Evolutionary conservation across 805 yeast genomes (phyloP).

Genomic region (Saccharomycopsis fermentans): DNA sequence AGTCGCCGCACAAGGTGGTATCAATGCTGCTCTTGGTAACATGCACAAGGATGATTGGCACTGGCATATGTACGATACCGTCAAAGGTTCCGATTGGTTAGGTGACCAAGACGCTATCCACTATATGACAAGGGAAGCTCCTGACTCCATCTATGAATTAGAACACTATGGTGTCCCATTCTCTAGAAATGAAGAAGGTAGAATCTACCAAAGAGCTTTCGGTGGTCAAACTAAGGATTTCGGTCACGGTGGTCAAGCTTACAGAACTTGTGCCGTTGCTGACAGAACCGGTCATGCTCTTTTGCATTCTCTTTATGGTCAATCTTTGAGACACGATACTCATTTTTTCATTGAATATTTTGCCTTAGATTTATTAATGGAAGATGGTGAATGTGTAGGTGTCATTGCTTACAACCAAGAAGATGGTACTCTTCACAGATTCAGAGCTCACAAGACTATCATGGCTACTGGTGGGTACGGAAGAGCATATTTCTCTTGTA

Average conservation of each 20-base stretch:
- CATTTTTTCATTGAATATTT: constrained; percentile 97
- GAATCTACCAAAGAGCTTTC: constrained; percentile 96
- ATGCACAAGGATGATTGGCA: constrained; percentile 99
- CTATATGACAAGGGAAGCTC: constrained; percentile 98
- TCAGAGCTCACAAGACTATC: constrained; percentile 92
- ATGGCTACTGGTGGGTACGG: constrained; percentile 99
- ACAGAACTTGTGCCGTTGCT: constrained; percentile 98
- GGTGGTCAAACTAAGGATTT: constrained; percentile 95
- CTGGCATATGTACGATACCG: constrained; percentile 99
- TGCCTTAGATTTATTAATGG: constrained; percentile 88
- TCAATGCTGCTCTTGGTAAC: constrained; percentile 96
- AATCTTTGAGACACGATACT: constrained; percentile 91
- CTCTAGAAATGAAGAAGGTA: constrained; percentile 92
- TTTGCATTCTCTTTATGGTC: constrained; percentile 92
- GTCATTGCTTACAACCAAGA: constrained; percentile 96
- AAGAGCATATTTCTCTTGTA: constrained; percentile 96
- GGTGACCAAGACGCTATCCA: constrained; percentile 99
- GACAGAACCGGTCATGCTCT: constrained; percentile 98
- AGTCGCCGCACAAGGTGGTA: constrained; percentile 99
- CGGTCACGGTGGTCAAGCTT: constrained; percentile 99
- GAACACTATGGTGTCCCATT: constrained; percentile 99
- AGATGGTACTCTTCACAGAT: constrained; percentile 97
- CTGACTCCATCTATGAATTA: constrained; percentile 86
- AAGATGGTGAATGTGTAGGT: constrained; percentile 94
- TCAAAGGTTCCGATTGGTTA: constrained; percentile 98